Evolutionary conservation across 306 rosid genomes (phyloP), one percentile per base, ranked within the genome.

Genomic region (Hippophae tibetana): DNA sequence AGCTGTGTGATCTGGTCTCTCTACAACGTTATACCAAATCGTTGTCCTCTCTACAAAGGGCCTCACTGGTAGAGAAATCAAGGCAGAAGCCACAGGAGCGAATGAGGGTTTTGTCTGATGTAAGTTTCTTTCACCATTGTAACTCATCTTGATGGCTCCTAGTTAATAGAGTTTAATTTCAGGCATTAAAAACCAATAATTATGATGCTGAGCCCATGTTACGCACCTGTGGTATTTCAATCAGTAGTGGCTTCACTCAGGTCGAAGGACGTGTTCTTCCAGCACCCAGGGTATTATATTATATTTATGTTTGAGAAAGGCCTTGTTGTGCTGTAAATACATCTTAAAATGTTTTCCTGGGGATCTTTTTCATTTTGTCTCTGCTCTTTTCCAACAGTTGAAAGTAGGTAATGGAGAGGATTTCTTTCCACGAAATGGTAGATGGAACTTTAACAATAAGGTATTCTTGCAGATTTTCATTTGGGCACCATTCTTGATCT

Each of bases 391-490:
- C 14, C 38, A 5, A 31, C 67, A 93, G 99, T 63, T 93, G 68
- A 88, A 82, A 62, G 87, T 84, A 38, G 95, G 97, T 43, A 84
- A 86, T 13, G 94, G 90, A 6, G 95, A 86, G 70, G 90, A 93
- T 57, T 86, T 86, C 57, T 81, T 71, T 57, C 97, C 99, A 1
- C 77, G 89, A 26, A 88, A 89, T 70, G 99, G 99, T 7, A 73
- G 92, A 52, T 93, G 99, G 99, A 88, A 93, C 10, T 88, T 93
- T 26, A 93, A 93, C 48, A 84, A 82, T 7, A 93, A 93, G 94
- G 97, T 93, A 31, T 31, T 13, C 48, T 27, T 7, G 44, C 48
- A n/a, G 12, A 18, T 53, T 26, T 49, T 38, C 44, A 3, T 5
- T 27, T 23, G 1, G 47, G 14, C 4, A 3, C 46, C 54, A 38